Base-by-base conservation (phyloP, 306 rosid species). In the Purshia tridentata region DNA sequence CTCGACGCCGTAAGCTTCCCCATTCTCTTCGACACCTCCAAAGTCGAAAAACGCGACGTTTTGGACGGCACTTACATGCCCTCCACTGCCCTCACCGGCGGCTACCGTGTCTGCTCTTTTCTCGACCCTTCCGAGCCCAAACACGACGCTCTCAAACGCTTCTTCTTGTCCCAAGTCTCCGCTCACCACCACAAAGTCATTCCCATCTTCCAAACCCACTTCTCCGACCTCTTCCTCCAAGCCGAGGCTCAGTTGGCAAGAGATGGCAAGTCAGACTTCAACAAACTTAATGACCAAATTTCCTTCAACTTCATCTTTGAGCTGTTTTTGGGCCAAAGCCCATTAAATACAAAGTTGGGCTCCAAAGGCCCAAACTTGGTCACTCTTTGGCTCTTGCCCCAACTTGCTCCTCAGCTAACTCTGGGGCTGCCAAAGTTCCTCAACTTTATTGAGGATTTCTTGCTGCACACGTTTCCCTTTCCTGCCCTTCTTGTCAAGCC, bases 11-110 rank as follows among this genome's bases (percentile, higher is more conserved):
- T 56, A 1, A 89, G 86, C 10, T 91, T 91, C 67, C 87, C 87
- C 0, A 59, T 84, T 57, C 96, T 91, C 58, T 80, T 91, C 20
- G 88, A 91, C 80, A 86, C 49, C 15, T 3, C 22, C 9, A 87
- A 74, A n/a, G 93, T 91, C 20, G 83, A 89, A 52, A 91, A 91
- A 18, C 79, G 76, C 0, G 48, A 89, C 79, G 83, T 91, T 42
- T 81, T 91, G 9, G 88, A 81, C 52, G 97, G 97, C 29, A 91
- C 97, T 11, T 91, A 57, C 91, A 91, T 89, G 93, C 93, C 97
- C 3, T 80, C 97, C 66, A 59, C 80, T 6, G 5, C 69, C 16
- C 83, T 84, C 84, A 84, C 91, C 69, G 97, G 96, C 4, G 89
- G 91, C 29, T 19, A 81, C 78, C 88, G 93, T 3, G 83, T 82